Evolutionary conservation across 2,329 filamentous ascomycete species (phyloP).

Genomic region (Pyrenochaeta sp.): DNA sequence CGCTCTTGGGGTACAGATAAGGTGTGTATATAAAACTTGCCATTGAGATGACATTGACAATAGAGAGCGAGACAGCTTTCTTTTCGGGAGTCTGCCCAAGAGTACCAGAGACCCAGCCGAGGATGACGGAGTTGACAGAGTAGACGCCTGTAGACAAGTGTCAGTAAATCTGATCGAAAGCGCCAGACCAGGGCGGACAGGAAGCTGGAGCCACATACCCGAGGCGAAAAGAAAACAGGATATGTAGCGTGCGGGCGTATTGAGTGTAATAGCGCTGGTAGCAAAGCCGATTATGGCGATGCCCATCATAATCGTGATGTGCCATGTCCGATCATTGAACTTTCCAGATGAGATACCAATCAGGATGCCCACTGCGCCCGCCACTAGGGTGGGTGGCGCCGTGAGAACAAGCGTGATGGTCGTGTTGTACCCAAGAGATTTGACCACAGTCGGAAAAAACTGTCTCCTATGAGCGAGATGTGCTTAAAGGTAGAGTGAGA

Average conservation of each 20-base stretch:
- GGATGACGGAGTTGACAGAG: slow-evolving; percentile 43
- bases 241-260: slow-evolving; percentile 41
- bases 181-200: too few species aligned
- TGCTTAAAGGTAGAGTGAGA: too few species aligned
- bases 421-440: slow-evolving; percentile 40
- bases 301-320: slow-evolving; percentile 37
- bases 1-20: slow-evolving; percentile 32
- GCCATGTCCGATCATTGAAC: slow-evolving; percentile 44
- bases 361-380: slow-evolving; percentile 28
- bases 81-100: slow-evolving; percentile 53
- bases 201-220: too few species aligned
- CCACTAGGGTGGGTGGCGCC: slow-evolving; percentile 44
- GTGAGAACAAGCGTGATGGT: slow-evolving; percentile 40
- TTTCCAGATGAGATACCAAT: slow-evolving; percentile 35
- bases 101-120: slow-evolving; percentile 51
- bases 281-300: slow-evolving; percentile 42
- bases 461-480: too few species aligned
- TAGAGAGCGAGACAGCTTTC: slow-evolving; percentile 50
- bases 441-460: slow-evolving; percentile 46
- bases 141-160: too few species aligned
- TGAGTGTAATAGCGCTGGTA: slow-evolving; percentile 32
- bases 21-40: slow-evolving; percentile 48
- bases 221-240: slow-evolving; percentile 43
- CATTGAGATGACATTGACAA: slow-evolving; percentile 53
- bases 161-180: too few species aligned